Conservation (phyloP, 768 basidiomycete genomes). For the Suillus subalutaceus region DNA sequence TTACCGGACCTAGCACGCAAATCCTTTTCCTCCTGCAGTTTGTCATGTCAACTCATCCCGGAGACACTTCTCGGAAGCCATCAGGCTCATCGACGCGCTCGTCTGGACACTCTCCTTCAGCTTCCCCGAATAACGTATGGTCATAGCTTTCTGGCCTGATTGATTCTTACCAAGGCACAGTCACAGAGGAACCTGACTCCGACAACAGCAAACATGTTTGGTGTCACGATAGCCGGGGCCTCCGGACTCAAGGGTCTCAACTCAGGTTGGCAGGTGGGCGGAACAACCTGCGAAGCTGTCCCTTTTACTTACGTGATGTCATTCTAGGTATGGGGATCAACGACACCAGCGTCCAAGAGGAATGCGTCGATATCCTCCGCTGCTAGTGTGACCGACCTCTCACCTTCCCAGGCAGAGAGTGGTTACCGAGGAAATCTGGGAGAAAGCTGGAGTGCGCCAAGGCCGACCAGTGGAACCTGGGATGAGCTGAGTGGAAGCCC, state of each 20-base stretch:
- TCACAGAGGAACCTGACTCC: conserved; percentile 50
- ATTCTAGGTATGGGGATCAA: conserved; percentile 61
- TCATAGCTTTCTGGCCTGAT: neutral
- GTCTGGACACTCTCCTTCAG: conserved; percentile 60
- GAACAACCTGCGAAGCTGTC: conserved; percentile 17
- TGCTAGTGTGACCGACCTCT: conserved; percentile 52
- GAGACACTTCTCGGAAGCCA: conserved; percentile 61
- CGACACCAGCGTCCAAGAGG: conserved; percentile 51
- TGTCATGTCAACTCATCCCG: conserved; percentile 38
- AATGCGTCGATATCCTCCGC: conserved; percentile 67
- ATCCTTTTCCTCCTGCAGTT: conserved; percentile 24
- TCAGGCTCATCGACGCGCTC: conserved; percentile 73
- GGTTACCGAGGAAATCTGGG: conserved; percentile 48
- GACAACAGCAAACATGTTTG: conserved; percentile 49
- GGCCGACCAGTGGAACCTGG: conserved; percentile 60
- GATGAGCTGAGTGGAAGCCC: conserved; percentile 55
- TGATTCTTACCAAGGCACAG: conserved; percentile 35
- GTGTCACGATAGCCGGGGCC: conserved; percentile 50
- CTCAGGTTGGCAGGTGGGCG: conserved; percentile 68
- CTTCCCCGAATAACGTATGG: conserved; percentile 61
- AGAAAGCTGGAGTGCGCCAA: conserved; percentile 55
- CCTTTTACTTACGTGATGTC: conserved; percentile 14
- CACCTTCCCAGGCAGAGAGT: conserved; percentile 47
- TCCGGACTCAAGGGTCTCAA: conserved; percentile 54
- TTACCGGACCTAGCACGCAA: conserved; percentile 28